Percentiles rank a stretch among this genome's conserved stretches.
These are phyloP conservation scores for Stemphylium beticola DNA, from an alignment of 2,329 filamentous ascomycete species.

Conservation along the genomic window DNA sequence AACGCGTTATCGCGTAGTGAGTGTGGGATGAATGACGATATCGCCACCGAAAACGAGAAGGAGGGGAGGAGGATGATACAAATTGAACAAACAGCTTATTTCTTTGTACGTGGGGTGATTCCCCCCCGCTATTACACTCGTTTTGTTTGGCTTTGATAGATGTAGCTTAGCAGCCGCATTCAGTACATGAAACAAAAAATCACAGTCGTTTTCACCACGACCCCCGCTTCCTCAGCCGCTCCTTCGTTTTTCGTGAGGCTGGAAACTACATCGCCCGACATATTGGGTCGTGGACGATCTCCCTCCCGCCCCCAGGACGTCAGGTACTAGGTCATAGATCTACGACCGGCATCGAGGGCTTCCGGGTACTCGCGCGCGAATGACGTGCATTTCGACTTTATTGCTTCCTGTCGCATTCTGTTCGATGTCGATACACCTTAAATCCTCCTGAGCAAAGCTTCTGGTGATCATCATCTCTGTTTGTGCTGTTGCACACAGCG, in stretches of 20 bases:
- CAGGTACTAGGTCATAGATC: no score
- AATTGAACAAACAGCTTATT: background rate
- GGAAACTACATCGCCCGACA: background rate
- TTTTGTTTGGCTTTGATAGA: background rate
- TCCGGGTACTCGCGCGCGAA: no score
- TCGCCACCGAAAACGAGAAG: background rate
- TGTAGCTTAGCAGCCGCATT: background rate
- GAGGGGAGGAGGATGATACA: background rate
- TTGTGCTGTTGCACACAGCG: no score
- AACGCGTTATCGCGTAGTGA: background rate
- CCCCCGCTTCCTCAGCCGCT: background rate
- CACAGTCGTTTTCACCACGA: background rate
- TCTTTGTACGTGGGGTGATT: background rate
- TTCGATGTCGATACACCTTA: no score
- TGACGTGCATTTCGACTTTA: no score
- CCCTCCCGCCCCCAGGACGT: background rate
- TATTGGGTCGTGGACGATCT: background rate
- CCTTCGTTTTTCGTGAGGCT: background rate
- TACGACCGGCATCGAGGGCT: no score
- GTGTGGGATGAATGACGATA: background rate
- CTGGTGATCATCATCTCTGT: no score
- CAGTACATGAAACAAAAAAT: slow-evolving; percentile 3
- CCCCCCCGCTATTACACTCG: background rate
- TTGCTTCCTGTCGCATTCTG: no score
- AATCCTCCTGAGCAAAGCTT: no score